These are phyloP conservation scores for Starmerella asiatica DNA, from an alignment of 805 yeast genomes.

Conservation along the genomic window DNA sequence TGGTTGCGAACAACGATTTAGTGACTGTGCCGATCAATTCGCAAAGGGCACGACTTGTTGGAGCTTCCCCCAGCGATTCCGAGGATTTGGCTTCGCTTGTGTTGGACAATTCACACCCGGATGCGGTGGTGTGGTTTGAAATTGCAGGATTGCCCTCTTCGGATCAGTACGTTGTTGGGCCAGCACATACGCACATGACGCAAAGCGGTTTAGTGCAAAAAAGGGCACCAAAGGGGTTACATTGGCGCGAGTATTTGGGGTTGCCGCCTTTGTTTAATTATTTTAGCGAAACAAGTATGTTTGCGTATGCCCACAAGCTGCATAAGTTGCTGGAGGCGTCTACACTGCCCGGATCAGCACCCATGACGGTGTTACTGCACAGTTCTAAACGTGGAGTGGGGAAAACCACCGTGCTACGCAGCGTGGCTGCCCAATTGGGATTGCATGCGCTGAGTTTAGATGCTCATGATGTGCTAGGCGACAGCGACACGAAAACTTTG, in stretches of 20 bases:
- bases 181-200: conserved; percentile 51
- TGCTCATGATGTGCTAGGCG: conserved; percentile 51
- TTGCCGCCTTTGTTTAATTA: conserved; percentile 28
- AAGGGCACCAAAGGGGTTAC: conserved; percentile 23
- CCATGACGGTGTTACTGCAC: conserved; percentile 46
- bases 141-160: conserved; percentile 26
- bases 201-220: conserved; percentile 46
- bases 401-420: conserved; percentile 49
- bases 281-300: conserved; percentile 29
- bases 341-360: conserved; percentile 24
- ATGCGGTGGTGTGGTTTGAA: conserved; percentile 75
- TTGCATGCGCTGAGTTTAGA: conserved; percentile 55
- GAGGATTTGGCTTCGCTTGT: conserved; percentile 2
- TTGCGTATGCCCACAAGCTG: conserved; percentile 40
- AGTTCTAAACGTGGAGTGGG: conserved; percentile 71
- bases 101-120: conserved; percentile 30
- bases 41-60: conserved; percentile 43
- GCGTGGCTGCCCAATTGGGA: conserved; percentile 46
- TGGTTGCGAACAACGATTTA: conserved; percentile 51
- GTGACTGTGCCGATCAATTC: conserved; percentile 72
- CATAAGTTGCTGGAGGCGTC: conserved; percentile 42
- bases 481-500: conserved; percentile 63
- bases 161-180: conserved; percentile 42
- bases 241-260: conserved; percentile 38
- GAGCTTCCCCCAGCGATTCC: conserved; percentile 33